These are phyloP conservation scores for Boletus vinaceobasis DNA, from an alignment of 768 basidiomycete genomes.

Conservation along the genomic window DNA sequence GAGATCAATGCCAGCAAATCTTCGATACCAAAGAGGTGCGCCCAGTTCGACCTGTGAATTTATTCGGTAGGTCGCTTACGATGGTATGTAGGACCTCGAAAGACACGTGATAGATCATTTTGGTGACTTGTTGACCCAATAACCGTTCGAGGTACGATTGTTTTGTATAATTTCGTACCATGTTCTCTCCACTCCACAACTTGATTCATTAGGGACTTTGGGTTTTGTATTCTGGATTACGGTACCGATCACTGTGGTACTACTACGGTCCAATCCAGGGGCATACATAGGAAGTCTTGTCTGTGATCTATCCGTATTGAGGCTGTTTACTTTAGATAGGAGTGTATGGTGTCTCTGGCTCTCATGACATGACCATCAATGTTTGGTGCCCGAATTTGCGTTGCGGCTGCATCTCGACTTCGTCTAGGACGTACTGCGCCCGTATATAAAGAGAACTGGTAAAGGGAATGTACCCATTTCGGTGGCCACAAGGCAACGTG, in stretches of 20 bases:
- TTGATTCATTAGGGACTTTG: background rate
- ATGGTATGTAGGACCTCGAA: slow-evolving; percentile 20
- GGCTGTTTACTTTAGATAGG: no score
- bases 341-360: no score
- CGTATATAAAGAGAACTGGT: background rate
- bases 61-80: background rate
- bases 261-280: background rate
- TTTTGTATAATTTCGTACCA: background rate
- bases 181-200: background rate
- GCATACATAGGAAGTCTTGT: background rate
- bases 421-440: slow-evolving; percentile 35
- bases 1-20: slow-evolving; percentile 25
- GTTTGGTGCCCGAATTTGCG: slow-evolving; percentile 41
- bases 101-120: slow-evolving; percentile 24
- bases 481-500: slow-evolving; percentile 37
- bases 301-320: no score
- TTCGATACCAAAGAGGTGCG: slow-evolving; percentile 33
- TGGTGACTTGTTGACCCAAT: slow-evolving; percentile 5
- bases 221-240: background rate
- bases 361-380: no score
- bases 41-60: background rate
- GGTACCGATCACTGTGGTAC: background rate
- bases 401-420: slow-evolving; percentile 49
- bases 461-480: slow-evolving; percentile 45
- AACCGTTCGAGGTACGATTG: no score